These are phyloP conservation scores for Macaranga tanarius DNA, from an alignment of 441 rosid species.

Conservation along the genomic window DNA sequence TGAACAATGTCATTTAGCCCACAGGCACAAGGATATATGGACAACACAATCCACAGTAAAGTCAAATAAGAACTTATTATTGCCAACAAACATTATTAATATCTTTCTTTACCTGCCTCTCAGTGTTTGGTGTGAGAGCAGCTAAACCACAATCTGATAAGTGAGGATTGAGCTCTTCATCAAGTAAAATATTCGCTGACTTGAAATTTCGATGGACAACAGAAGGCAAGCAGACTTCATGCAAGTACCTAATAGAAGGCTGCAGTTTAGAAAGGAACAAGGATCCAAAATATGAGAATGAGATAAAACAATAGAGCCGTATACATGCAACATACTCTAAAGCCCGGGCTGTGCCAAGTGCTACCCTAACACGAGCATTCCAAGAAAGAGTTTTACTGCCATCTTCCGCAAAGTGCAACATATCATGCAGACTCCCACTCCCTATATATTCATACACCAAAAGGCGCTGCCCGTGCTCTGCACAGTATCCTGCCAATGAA, in stretches of 20 bases:
- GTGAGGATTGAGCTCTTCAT: conserved; percentile 89
- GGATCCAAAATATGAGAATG: not conserved
- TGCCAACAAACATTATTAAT: not conserved
- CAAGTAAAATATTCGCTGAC: conserved; percentile 90
- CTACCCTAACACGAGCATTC: conserved; percentile 98
- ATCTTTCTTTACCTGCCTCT: conserved; percentile 65
- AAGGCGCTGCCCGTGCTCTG: conserved; percentile 95
- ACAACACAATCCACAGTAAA: not conserved
- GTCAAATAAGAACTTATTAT: conserved; percentile 7
- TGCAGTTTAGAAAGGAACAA: conserved; percentile 19
- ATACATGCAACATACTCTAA: conserved; percentile 69
- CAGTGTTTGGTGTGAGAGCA: conserved; percentile 82
- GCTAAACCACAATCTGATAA: conserved; percentile 95
- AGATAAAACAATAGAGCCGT: conserved; percentile 14
- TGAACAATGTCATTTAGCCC: conserved; percentile 11
- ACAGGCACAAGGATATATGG: not conserved
- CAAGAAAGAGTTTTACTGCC: conserved; percentile 64
- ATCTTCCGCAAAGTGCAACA: conserved; percentile 75
- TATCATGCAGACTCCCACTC: conserved; percentile 76
- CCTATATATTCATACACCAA: conserved; percentile 69
- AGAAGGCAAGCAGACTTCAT: conserved; percentile 93
- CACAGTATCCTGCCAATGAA: conserved; percentile 77
- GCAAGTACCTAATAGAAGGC: conserved; percentile 68
- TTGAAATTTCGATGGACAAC: conserved; percentile 95
- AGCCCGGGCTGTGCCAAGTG: conserved; percentile 94